Percentiles rank a stretch among this genome's conserved stretches.
phyloP scores from a whole-genome alignment of 768 basidiomycete species.

The Fistulinella prunicolor region DNA sequence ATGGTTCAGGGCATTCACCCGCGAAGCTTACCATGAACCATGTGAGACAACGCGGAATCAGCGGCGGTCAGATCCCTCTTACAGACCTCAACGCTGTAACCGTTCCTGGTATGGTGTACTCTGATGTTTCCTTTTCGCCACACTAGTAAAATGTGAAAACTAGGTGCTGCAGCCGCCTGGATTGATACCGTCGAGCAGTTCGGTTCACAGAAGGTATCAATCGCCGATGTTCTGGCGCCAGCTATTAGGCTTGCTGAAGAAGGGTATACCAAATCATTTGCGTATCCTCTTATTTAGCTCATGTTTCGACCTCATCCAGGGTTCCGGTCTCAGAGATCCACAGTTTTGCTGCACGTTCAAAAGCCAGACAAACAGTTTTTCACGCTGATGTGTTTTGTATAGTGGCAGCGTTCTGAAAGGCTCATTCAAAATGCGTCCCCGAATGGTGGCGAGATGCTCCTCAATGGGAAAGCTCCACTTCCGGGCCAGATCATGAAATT shows the following conservation, averaged over 20 bases:
- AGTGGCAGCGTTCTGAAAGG: constrained; percentile 54
- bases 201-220: constrained; percentile 62
- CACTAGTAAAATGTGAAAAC: constrained; percentile 28
- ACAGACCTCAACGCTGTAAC: constrained; percentile 90
- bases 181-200: constrained; percentile 81
- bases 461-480: constrained; percentile 78
- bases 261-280: constrained; percentile 50
- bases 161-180: constrained; percentile 97
- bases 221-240: constrained; percentile 78
- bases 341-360: constrained; percentile 47
- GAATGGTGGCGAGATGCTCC: constrained; percentile 81
- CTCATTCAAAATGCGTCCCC: constrained; percentile 82
- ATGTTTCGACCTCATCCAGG: constrained; percentile 35
- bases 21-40: constrained; percentile 75
- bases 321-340: constrained; percentile 87
- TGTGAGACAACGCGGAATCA: constrained; percentile 64
- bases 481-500: constrained; percentile 83
- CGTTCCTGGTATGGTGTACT: constrained; percentile 56
- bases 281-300: background rate
- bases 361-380: background rate
- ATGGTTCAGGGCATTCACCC: constrained; percentile 90
- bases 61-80: constrained; percentile 65
- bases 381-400: constrained; percentile 4
- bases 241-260: constrained; percentile 91
- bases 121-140: constrained; percentile 1